phyloP scores from a whole-genome alignment of 306 rosid genomes.

The Castanea crenata region DNA sequence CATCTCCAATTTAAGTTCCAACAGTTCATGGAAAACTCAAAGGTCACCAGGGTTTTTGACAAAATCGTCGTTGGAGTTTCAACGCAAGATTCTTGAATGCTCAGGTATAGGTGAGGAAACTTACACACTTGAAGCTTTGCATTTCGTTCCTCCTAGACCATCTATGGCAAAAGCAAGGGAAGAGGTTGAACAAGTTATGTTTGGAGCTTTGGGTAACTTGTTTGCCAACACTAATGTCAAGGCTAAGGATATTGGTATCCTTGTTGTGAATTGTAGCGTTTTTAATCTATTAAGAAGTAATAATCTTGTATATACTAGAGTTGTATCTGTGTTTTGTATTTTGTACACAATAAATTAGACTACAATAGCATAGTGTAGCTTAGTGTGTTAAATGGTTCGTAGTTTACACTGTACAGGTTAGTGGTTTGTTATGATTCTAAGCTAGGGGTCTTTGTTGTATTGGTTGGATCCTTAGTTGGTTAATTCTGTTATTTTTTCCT shows the following conservation, averaged over 20 bases:
- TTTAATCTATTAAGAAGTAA: conserved; percentile 1
- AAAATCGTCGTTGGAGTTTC: conserved; percentile 47
- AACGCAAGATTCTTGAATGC: conserved; percentile 48
- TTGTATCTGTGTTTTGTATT: too few species aligned
- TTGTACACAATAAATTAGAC: too few species aligned
- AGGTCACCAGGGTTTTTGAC: conserved; percentile 36
- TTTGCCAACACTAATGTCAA: conserved; percentile 45
- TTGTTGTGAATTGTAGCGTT: conserved; percentile 63
- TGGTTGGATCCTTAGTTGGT: too few species aligned
- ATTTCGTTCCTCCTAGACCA: conserved; percentile 38
- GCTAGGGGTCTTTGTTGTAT: too few species aligned
- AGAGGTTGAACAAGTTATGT: conserved; percentile 58
- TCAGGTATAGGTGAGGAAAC: conserved; percentile 66
- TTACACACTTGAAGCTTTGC: conserved; percentile 47
- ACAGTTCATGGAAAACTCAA: conserved; percentile 42
- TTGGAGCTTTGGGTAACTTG: conserved; percentile 52
- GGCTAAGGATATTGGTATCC: conserved; percentile 54
- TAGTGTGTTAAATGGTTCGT: too few species aligned
- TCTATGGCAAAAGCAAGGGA: conserved; percentile 53
- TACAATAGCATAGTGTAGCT: too few species aligned
- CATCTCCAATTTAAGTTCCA: conserved; percentile 21
- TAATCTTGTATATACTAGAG: too few species aligned
- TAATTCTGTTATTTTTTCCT: too few species aligned
- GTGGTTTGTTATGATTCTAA: too few species aligned
- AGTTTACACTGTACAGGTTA: too few species aligned